Base-by-base conservation (phyloP, 257 asterid genomes). In the Solanum acaule region DNA sequence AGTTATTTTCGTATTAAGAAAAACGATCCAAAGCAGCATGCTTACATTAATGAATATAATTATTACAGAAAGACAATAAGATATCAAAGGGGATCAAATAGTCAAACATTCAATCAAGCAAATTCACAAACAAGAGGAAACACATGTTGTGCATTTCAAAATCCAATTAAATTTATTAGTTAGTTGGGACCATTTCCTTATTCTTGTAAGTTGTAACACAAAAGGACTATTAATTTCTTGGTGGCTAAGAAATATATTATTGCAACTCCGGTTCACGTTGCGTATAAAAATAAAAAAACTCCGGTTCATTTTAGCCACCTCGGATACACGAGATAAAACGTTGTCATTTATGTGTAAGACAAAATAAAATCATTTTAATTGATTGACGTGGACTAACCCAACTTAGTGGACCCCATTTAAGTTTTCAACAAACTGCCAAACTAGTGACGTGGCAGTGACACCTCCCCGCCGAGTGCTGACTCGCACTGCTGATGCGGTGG, bases 321-420 rank as follows among this genome's bases (percentile, higher is more conserved):
- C 83, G 88, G 89, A 88, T 88, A 56, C 90, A 88, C 86, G 88
- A 81, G 61, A 78, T 14, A 52, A 86, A 81, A 35, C 13, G 72
- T 59, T 88, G 90, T 85, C 87, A 52, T 27, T 6, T 13, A 4
- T 40, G 27, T 22, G n/a, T 27, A 56, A 20, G 90, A 34, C 75
- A 33, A 75, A 68, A 40, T 2, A 79, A 59, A 8, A 34, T 33
- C n/a, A 61, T 84, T 84, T 82, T 84, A 35, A 59, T 84, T 84
- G 52, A 63, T 84, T 61, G 82, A 75, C 29, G 89, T 87, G 68
- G 91, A 90, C 91, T 70, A 90, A 88, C 91, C 9, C 46, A 65
- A 29, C 44, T 46, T 42, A 63, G 40, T 38, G 65, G 76, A 63
- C 59, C 82, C 87, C 9, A 6, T 16, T 5, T 11, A 81, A 42